Percentiles rank a stretch among this genome's conserved stretches.
phyloP scores from a whole-genome alignment of 2,329 filamentous ascomycete species.

The Elsinoe necatrix region DNA sequence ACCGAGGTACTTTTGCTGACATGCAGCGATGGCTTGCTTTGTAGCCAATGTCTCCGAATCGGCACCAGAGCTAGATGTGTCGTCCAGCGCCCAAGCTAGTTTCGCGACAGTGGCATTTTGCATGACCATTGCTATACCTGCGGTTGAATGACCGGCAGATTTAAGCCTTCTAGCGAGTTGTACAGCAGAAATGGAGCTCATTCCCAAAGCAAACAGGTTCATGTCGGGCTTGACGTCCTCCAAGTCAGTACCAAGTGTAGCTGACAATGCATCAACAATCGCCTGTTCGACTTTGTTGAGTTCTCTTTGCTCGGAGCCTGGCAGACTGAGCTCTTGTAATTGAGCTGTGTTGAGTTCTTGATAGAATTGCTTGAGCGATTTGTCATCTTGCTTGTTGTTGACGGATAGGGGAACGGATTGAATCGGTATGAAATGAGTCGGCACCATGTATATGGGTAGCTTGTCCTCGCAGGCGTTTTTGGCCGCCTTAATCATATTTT shows the following conservation, averaged over 20 bases:
- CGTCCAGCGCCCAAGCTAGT: constrained; percentile 31
- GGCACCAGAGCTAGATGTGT: constrained; percentile 9
- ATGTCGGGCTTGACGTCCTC: constrained; percentile 45
- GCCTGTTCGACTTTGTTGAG: constrained; percentile 35
- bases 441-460: constrained; percentile 83
- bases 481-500: constrained; percentile 38
- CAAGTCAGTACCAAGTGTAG: constrained; percentile 42
- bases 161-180: constrained; percentile 59
- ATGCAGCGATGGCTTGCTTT: constrained; percentile 55
- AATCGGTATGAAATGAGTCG: constrained; percentile 69
- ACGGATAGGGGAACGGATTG: constrained; percentile 67
- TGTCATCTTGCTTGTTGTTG: constrained; percentile 83
- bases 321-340: constrained; percentile 43
- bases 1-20: constrained; percentile 52
- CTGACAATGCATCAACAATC: constrained; percentile 48
- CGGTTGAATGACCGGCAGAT: constrained; percentile 50
- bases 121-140: constrained; percentile 60
- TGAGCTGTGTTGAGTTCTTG: constrained; percentile 50
- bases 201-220: constrained; percentile 75
- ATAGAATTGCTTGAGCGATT: constrained; percentile 60
- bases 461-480: constrained; percentile 57
- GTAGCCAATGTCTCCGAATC: constrained; percentile 37
- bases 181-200: constrained; percentile 81
- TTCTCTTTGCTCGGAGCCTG: constrained; percentile 19
- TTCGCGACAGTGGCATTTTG: constrained; percentile 41